phyloP scores from a whole-genome alignment of 176 grass and related monocot species.

The Rhynchospora pubera region DNA sequence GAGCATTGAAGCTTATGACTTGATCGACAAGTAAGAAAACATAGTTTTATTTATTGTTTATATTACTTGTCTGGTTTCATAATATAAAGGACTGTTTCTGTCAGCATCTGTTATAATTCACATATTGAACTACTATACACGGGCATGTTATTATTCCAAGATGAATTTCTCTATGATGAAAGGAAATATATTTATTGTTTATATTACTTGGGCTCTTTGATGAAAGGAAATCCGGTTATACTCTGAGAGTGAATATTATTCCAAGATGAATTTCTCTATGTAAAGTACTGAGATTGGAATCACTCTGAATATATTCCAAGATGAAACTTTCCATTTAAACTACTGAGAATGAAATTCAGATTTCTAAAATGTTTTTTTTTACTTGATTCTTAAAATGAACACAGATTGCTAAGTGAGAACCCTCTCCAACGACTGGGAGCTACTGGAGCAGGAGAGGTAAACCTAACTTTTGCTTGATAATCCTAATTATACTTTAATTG shows the following conservation, averaged over 20 bases:
- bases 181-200: no score
- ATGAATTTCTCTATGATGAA: no score
- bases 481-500: neutral
- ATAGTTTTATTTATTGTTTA: neutral
- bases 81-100: neutral
- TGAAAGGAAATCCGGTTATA: neutral
- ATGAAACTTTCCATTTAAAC: neutral
- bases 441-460: conserved; percentile 90
- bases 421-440: conserved; percentile 83
- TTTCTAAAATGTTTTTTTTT: neutral
- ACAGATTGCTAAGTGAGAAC: conserved; percentile 77
- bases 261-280: neutral
- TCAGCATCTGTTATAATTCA: neutral
- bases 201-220: no score
- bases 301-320: neutral
- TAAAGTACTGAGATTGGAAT: no score
- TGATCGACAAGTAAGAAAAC: conserved; percentile 77
- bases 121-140: neutral
- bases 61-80: neutral
- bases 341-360: neutral
- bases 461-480: conserved; percentile 23
- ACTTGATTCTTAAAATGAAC: conserved; percentile 15
- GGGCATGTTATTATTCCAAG: no score
- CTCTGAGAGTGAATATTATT: neutral
- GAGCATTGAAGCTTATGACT: conserved; percentile 65